A percentile compares a stretch with the other conserved stretches of the same genome.
phyloP scores from a whole-genome alignment of 1,284 basidiomycete species.

The Athelia psychrophila region DNA sequence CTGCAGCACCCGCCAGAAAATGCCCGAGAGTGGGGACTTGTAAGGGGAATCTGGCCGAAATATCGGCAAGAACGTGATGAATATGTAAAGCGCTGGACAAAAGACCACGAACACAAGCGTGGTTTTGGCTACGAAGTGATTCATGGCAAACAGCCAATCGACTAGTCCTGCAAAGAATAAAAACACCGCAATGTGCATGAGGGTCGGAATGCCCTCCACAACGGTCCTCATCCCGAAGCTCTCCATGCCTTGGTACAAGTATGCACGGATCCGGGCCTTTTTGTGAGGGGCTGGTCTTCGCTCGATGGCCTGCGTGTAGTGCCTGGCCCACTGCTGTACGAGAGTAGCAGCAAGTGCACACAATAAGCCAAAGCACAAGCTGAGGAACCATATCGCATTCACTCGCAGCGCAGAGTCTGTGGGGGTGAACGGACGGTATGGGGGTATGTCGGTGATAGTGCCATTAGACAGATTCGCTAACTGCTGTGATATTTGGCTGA shows the following conservation, averaged over 20 bases:
- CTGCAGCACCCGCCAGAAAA: constrained; percentile 28
- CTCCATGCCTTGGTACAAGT: constrained; percentile 31
- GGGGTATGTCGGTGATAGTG: background rate
- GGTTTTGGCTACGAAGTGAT: constrained; percentile 25
- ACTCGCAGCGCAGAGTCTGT: background rate
- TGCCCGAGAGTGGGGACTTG: constrained; percentile 31
- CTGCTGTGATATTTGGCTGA: constrained; percentile 31
- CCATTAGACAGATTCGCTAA: constrained; percentile 12
- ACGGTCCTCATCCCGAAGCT: constrained; percentile 32
- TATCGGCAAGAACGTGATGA: constrained; percentile 31
- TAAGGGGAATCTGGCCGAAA: constrained; percentile 33
- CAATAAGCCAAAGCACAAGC: constrained; percentile 19
- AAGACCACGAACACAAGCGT: constrained; percentile 25
- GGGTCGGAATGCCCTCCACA: constrained; percentile 34
- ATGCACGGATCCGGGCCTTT: constrained; percentile 33
- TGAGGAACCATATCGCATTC: constrained; percentile 14
- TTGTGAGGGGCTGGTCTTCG: background rate
- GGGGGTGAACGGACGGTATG: background rate
- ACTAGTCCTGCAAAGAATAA: constrained; percentile 38
- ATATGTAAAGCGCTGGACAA: constrained; percentile 25
- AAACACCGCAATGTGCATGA: constrained; percentile 37
- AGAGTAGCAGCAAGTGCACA: constrained; percentile 22
- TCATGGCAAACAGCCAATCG: constrained; percentile 33
- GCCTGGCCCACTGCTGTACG: constrained; percentile 20
- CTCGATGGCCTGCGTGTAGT: background rate